Conservation (phyloP, 352 stramenopile species). For the Globisporangium parvum region DNA sequence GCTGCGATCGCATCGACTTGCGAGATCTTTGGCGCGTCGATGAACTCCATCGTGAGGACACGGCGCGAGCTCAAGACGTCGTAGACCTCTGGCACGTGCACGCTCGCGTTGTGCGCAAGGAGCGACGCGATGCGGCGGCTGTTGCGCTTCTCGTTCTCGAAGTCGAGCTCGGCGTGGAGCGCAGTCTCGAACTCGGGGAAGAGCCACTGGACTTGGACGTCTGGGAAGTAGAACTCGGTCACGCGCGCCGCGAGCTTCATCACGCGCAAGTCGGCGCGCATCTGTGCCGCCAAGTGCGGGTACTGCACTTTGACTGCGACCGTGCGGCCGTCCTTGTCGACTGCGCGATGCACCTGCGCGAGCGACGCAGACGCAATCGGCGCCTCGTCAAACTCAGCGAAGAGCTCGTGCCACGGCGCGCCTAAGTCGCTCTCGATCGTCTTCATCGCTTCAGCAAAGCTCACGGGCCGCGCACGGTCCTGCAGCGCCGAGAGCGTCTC, state of each 20-base stretch:
- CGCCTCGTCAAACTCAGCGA: constrained; percentile 83
- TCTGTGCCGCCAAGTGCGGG: constrained; percentile 72
- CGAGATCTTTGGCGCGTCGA: constrained; percentile 92
- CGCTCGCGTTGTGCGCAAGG: constrained; percentile 46
- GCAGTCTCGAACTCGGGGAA: constrained; percentile 92
- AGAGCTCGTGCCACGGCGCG: constrained; percentile 80
- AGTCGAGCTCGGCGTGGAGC: constrained; percentile 74
- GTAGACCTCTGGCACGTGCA: constrained; percentile 83
- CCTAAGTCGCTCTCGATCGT: constrained; percentile 60
- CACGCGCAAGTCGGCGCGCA: constrained; percentile 65
- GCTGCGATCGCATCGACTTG: constrained; percentile 79
- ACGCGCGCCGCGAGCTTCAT: constrained; percentile 52
- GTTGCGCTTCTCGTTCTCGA: constrained; percentile 82
- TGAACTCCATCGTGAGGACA: constrained; percentile 97
- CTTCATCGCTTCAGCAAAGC: constrained; percentile 37
- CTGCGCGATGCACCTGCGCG: constrained; percentile 94
- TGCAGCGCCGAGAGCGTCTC: constrained; percentile 88
- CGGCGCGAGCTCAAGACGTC: constrained; percentile 82
- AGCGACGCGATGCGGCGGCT: constrained; percentile 54
- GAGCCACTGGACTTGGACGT: constrained; percentile 93
- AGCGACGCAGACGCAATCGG: constrained; percentile 95
- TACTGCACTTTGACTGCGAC: constrained; percentile 98
- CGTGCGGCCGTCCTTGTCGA: constrained; percentile 80
- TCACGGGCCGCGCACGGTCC: constrained; percentile 83
- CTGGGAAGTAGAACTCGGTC: constrained; percentile 84